These are phyloP conservation scores for Colletotrichum musicola DNA, from an alignment of 2,329 filamentous ascomycete genomes.

Conservation along the genomic window DNA sequence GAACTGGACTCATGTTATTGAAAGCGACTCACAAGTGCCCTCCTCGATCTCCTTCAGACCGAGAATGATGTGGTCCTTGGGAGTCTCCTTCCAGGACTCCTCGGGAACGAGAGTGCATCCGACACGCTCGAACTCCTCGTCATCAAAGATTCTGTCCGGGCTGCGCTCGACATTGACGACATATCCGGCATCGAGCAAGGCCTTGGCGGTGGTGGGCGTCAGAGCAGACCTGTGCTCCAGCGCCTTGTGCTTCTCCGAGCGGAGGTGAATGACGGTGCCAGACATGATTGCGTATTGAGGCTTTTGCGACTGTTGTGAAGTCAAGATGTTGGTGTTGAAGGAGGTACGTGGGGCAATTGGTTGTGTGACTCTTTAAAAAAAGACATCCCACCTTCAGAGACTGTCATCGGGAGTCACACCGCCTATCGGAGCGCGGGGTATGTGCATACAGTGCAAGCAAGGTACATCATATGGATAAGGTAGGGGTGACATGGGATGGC, in stretches of 20 bases:
- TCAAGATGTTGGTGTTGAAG: slow-evolving; percentile 8
- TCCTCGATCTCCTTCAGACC: slow-evolving; percentile 84
- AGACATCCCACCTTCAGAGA: slow-evolving; percentile 34
- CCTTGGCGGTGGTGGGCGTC: slow-evolving; percentile 61
- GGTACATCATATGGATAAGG: background rate
- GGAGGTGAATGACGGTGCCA: slow-evolving; percentile 59
- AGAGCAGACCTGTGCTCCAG: slow-evolving; percentile 64
- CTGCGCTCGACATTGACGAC: slow-evolving; percentile 74
- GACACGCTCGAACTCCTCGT: slow-evolving; percentile 70
- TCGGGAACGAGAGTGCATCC: slow-evolving; percentile 76
- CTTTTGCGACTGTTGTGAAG: no score
- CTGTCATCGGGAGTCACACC: slow-evolving; percentile 26
- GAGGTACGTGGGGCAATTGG: slow-evolving; percentile 30
- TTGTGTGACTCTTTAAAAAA: slow-evolving; percentile 28
- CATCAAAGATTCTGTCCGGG: slow-evolving; percentile 72
- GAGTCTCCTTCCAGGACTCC: slow-evolving; percentile 76
- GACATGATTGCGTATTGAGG: slow-evolving; percentile 40
- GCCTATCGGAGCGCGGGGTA: slow-evolving; percentile 38
- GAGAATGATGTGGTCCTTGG: slow-evolving; percentile 77
- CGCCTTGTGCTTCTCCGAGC: slow-evolving; percentile 65
- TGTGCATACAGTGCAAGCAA: background rate
- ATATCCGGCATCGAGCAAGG: slow-evolving; percentile 77
- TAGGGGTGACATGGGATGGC: slow-evolving; percentile 26
- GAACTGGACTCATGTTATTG: background rate
- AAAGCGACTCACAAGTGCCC: slow-evolving; percentile 66